Base-by-base conservation (phyloP, 2,329 filamentous ascomycete species). In the Scedosporium apiospermum region DNA sequence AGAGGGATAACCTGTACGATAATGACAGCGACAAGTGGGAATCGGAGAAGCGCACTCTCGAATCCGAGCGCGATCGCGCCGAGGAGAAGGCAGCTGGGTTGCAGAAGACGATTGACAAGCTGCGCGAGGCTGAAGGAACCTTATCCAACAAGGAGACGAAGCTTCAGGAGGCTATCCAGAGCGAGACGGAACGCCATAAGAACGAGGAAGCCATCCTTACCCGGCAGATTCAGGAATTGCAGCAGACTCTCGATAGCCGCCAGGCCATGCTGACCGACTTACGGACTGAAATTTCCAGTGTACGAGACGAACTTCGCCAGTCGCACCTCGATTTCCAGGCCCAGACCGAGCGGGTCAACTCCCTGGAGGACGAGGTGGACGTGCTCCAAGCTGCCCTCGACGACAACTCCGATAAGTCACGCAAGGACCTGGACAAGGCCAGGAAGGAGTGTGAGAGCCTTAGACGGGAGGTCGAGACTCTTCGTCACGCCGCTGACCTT, bases 311-410 rank as follows among this genome's bases (percentile, higher is more conserved):
- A 63, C 79, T 92, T 7, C 84, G 88, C n/a, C 78, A 88, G 59
- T 83, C 83, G 27, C 84, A 87, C 66, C 80, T 87, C 23, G 85
- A 88, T 66, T 81, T 85, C 69, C 82, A 85, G 66, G 71, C 79
- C 0, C 79, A 90, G 64, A 78, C 79, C 58, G 87, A 89, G 66
- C 90, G 86, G 71, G 78, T 87, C 1, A 83, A 88, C 63, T 80
- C 81, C 6, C 72, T 93, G 21, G 88, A 93, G 70, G 89, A 92
- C 66, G 89, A 92, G 70, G 80, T 91, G n/a, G 86, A 90, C 61
- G 83, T 90, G 30, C 75, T 93, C 14, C 88, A 91, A 71, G 78
- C 80, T 23, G 83, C 81, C 44, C 73, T 88, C 53, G 86, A 89
- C 59, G 82, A 88, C 64, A 87, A 88, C 70, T 81, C 82, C 53